phyloP scores from a whole-genome alignment of 2,329 filamentous ascomycete genomes.

The Aspergillus sp. region DNA sequence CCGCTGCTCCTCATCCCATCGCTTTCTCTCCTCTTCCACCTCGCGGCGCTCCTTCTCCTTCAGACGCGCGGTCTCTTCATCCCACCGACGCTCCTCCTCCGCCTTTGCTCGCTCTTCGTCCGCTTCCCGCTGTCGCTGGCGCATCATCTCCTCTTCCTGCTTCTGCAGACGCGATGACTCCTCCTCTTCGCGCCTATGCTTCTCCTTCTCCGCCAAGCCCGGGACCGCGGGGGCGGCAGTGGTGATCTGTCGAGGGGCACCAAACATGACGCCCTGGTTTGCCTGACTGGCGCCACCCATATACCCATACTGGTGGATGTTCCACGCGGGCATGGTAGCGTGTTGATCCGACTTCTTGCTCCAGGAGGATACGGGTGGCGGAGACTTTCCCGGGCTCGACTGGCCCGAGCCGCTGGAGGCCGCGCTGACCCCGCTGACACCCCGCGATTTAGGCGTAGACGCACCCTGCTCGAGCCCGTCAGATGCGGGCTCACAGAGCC shows the following conservation, averaged over 20 bases:
- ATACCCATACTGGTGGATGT: conserved; percentile 96
- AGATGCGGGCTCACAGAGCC: conserved; percentile 56
- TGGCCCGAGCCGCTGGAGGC: conserved; percentile 36
- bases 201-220: conserved; percentile 75
- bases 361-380: conserved; percentile 70
- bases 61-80: conserved; percentile 35
- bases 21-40: conserved; percentile 38
- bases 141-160: conserved; percentile 45
- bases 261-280: conserved; percentile 88
- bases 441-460: conserved; percentile 27
- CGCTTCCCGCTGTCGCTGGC: conserved; percentile 40
- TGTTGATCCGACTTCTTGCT: conserved; percentile 75
- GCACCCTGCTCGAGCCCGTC: conserved; percentile 51
- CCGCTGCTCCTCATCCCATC: conserved; percentile 46
- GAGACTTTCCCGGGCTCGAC: conserved; percentile 54
- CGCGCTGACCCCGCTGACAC: conserved; percentile 47
- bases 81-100: conserved; percentile 40
- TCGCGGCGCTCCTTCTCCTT: conserved; percentile 44
- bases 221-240: conserved; percentile 70
- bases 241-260: conserved; percentile 85
- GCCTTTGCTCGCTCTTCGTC: conserved; percentile 37
- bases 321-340: conserved; percentile 83
- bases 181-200: conserved; percentile 50
- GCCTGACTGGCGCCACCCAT: conserved; percentile 96
- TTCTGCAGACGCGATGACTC: conserved; percentile 41